Conservation (phyloP, 306 rosid species). For the Inga laurina region DNA sequence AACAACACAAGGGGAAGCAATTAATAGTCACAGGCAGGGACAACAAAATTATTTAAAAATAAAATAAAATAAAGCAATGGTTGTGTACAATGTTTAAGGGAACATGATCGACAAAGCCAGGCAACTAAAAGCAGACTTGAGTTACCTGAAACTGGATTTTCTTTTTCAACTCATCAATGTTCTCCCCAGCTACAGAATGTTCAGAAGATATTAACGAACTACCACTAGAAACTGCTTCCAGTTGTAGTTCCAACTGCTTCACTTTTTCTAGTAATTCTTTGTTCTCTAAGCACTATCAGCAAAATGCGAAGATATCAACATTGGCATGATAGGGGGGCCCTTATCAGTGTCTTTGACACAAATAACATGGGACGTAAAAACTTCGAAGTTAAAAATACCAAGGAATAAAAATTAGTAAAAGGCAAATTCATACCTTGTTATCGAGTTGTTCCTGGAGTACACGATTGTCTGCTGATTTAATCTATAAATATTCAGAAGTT, state of each 20-base stretch:
- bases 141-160: conserved; percentile 88
- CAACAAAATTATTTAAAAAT: conserved; percentile 5
- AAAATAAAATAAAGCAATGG: conserved; percentile 12
- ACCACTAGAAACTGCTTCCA: conserved; percentile 47
- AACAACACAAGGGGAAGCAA: conserved; percentile 11
- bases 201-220: conserved; percentile 43
- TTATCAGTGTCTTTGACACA: conserved; percentile 19
- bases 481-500: conserved; percentile 47
- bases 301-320: conserved; percentile 24
- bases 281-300: conserved; percentile 76
- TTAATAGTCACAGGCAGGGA: conserved; percentile 15
- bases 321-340: background rate
- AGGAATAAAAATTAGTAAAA: background rate
- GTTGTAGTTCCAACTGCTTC: conserved; percentile 59
- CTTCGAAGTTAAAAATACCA: background rate
- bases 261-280: conserved; percentile 77
- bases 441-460: conserved; percentile 92
- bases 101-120: conserved; percentile 1
- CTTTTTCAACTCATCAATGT: conserved; percentile 72
- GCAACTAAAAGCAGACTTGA: conserved; percentile 6
- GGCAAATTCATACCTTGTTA: conserved; percentile 58
- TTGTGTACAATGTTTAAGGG: conserved; percentile 19
- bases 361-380: background rate
- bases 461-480: conserved; percentile 95
- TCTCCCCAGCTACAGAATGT: conserved; percentile 53